Evolutionary conservation across 164 flowering plant species (phyloP).

Genomic region (Sextonia rubra): DNA sequence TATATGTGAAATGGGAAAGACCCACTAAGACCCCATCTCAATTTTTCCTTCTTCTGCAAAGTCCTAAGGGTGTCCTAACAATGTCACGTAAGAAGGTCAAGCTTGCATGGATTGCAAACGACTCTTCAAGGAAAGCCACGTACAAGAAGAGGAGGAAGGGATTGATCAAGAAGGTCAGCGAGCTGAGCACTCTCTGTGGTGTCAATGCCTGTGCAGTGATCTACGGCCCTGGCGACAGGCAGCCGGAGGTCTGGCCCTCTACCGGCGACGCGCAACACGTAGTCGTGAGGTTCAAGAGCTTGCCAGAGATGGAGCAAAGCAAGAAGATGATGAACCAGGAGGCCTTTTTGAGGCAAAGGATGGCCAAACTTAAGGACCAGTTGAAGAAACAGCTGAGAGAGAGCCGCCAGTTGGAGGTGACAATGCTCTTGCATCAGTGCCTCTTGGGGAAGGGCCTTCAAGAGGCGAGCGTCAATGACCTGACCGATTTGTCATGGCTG

Average conservation of each 20-base stretch:
- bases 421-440: constrained; percentile 34
- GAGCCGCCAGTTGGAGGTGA: constrained; percentile 41
- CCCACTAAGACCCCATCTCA: background rate
- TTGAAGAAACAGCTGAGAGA: constrained; percentile 42
- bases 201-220: constrained; percentile 52
- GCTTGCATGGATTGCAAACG: constrained; percentile 51
- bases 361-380: constrained; percentile 44
- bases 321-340: constrained; percentile 78
- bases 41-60: background rate
- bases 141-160: constrained; percentile 67
- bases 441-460: constrained; percentile 30
- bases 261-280: constrained; percentile 30
- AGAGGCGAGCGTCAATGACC: constrained; percentile 23
- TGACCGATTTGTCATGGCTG: constrained; percentile 43
- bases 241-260: constrained; percentile 66
- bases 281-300: constrained; percentile 32
- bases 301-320: constrained; percentile 66
- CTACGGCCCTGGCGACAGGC: constrained; percentile 34
- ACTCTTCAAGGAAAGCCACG: constrained; percentile 53
- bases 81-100: constrained; percentile 70
- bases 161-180: constrained; percentile 62
- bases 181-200: constrained; percentile 60
- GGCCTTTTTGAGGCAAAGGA: constrained; percentile 42
- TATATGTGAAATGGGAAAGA: background rate
- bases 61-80: background rate